Percentiles rank a stretch among this genome's conserved stretches.
phyloP scores from a whole-genome alignment of 148 eudicot species.

The Oxyria digyna region DNA sequence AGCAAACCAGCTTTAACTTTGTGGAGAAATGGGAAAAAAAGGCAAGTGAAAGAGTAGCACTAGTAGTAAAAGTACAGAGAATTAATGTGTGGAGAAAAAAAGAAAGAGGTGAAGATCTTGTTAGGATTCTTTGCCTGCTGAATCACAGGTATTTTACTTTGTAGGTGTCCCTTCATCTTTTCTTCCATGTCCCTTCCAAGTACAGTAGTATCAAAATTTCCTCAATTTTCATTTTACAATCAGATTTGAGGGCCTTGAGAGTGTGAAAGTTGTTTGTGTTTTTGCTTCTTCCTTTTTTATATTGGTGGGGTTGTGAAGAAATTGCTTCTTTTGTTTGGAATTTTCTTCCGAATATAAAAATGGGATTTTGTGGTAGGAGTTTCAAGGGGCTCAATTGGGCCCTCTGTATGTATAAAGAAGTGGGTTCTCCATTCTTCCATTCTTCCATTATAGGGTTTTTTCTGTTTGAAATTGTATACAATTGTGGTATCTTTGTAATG shows the following conservation, averaged over 20 bases:
- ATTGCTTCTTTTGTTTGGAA: constrained; percentile 1
- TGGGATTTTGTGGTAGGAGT: background rate
- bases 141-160: constrained; percentile 19
- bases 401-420: constrained; percentile 4
- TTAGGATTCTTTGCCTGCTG: constrained; percentile 44
- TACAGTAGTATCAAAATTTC: constrained; percentile 4
- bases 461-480: background rate
- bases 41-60: constrained; percentile 2
- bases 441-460: background rate
- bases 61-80: constrained; percentile 10
- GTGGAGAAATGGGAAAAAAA: constrained; percentile 9
- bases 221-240: constrained; percentile 4
- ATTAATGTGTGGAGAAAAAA: constrained; percentile 11
- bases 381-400: constrained; percentile 7
- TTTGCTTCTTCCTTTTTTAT: background rate
- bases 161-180: constrained; percentile 30
- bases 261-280: background rate
- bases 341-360: background rate
- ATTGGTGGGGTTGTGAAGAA: constrained; percentile 1
- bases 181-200: constrained; percentile 3
- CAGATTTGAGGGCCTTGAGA: background rate
- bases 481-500: background rate
- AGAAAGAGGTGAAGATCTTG: constrained; percentile 28
- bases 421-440: constrained; percentile 7
- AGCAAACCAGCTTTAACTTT: constrained; percentile 16